Evolutionary conservation across 495 filamentous ascomycete species (phyloP), one percentile per base, ranked within the genome.

Genomic region (Eremomyces bilateralis): DNA sequence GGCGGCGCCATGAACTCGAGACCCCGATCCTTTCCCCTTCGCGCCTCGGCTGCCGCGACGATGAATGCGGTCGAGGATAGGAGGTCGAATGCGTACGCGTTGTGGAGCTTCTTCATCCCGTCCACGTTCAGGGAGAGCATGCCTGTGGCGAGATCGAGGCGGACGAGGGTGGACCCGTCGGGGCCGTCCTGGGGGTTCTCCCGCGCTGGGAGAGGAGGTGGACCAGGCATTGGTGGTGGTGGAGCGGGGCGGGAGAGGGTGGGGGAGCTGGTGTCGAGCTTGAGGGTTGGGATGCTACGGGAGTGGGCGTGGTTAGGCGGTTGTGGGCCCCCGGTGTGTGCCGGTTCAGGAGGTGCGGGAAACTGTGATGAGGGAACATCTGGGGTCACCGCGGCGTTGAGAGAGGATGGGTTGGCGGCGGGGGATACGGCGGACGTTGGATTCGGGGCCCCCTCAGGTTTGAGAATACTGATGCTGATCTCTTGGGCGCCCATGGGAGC

Each of bases 11-110:
- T 42, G 35, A 51, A 48, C 18, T 19, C 35, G 4, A 37, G 10
- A 6, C 30, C 30, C 15, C 6, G 30, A 11, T 18, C 30, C 30
- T 11, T 16, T 8, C 30, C 15, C 15, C 40, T 15, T 27, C 35
- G 31, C 28, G 12, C 37, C 42, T 56, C 53, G 3, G 53, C 45
- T 17, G 54, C 45, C 0, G 76, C 76, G 15, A 85, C 75, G 10
- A 78, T 59, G 21, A 82, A 48, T 11, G 82, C 56, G 0, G 77
- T 74, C 2, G 70, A 64, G 5, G 79, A 62, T 1, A 68, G 62
- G 0, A 80, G 76, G 49, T 85, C 79, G n/a, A 83, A 64, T 3
- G 79, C 59, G 45, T 80, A 82, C 25, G 79, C 62, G 25, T 69
- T 71, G 1, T 59, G 59, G 16, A 69, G 56, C 4, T 53, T 58